These are phyloP conservation scores for Paramicrosporidium saccamoebae DNA, from an alignment of 371 early-diverging fungal genomes.

Conservation along the genomic window DNA sequence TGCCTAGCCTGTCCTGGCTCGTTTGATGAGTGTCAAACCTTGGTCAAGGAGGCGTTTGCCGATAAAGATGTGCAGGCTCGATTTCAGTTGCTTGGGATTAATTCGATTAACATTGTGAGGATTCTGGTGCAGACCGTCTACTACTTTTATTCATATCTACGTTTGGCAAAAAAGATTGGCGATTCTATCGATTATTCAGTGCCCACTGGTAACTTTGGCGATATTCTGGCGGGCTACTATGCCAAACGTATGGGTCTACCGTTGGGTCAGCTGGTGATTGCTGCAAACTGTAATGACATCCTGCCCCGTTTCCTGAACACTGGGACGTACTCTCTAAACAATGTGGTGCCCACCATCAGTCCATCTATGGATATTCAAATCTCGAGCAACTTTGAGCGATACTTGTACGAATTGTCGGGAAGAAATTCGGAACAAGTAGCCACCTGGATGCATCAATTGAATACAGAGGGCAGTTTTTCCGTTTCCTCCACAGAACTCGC, in stretches of 20 bases:
- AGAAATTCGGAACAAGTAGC: conserved; percentile 19
- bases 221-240: conserved; percentile 74
- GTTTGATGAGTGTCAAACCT: conserved; percentile 89
- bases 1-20: conserved; percentile 56
- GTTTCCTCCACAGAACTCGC: conserved; percentile 19
- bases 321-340: conserved; percentile 34
- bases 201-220: conserved; percentile 96
- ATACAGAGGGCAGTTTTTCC: conserved; percentile 23
- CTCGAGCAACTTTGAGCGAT: conserved; percentile 80
- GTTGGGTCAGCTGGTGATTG: conserved; percentile 32
- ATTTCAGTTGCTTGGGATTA: conserved; percentile 65
- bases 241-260: conserved; percentile 73
- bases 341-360: conserved; percentile 22
- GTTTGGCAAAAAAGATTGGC: conserved; percentile 6
- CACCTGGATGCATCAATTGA: conserved; percentile 45
- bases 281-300: conserved; percentile 86
- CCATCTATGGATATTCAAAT: conserved; percentile 92
- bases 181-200: conserved; percentile 38
- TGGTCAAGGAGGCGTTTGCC: conserved; percentile 60
- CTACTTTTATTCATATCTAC: conserved; percentile 72
- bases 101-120: conserved; percentile 95
- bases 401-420: conserved; percentile 17
- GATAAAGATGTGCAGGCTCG: conserved; percentile 30
- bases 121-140: conserved; percentile 79
- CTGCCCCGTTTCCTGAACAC: conserved; percentile 65